These are phyloP conservation scores for Veloporphyrellus conicus DNA, from an alignment of 1,284 basidiomycete genomes.

Conservation along the genomic window DNA sequence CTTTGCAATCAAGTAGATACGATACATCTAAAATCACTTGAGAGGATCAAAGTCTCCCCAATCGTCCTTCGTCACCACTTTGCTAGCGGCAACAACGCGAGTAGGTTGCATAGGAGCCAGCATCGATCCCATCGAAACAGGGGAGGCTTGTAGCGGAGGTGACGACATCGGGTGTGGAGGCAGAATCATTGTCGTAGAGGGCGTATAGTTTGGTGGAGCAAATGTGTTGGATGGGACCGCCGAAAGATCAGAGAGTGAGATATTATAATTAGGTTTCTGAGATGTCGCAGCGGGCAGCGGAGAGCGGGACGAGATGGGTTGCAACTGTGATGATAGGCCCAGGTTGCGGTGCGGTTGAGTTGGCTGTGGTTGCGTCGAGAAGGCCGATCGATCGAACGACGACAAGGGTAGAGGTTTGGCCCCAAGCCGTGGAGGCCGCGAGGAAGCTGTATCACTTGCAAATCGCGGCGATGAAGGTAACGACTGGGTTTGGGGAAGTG, in stretches of 20 bases:
- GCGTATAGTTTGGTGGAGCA: slow-evolving; percentile 10
- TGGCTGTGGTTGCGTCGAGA: slow-evolving; percentile 21
- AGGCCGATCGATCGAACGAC: slow-evolving; percentile 36
- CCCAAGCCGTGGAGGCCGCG: slow-evolving; percentile 40
- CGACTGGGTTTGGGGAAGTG: slow-evolving; percentile 35
- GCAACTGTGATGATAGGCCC: slow-evolving; percentile 18
- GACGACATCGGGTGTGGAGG: slow-evolving; percentile 30
- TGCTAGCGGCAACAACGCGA: slow-evolving; percentile 43
- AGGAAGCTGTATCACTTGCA: slow-evolving; percentile 22
- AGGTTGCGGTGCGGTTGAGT: slow-evolving; percentile 19
- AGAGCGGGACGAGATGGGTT: slow-evolving; percentile 12
- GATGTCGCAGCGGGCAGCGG: slow-evolving; percentile 16
- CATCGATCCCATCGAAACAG: slow-evolving; percentile 47
- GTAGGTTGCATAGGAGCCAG: slow-evolving; percentile 53
- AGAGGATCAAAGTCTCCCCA: slow-evolving; percentile 79
- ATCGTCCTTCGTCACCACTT: slow-evolving; percentile 52
- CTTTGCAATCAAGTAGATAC: slow-evolving; percentile 3
- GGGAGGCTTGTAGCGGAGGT: slow-evolving; percentile 36
- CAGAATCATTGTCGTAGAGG: slow-evolving; percentile 18
- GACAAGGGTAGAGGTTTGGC: slow-evolving; percentile 36
- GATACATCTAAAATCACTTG: slow-evolving; percentile 19
- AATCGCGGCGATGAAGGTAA: slow-evolving; percentile 40
- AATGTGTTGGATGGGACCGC: slow-evolving; percentile 16
- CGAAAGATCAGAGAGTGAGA: slow-evolving; percentile 35
- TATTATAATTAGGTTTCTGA: slow-evolving; percentile 53